Evolutionary conservation across 345 rosid species (phyloP), one percentile per base, ranked within the genome.

Genomic region (Salix suchowensis): DNA sequence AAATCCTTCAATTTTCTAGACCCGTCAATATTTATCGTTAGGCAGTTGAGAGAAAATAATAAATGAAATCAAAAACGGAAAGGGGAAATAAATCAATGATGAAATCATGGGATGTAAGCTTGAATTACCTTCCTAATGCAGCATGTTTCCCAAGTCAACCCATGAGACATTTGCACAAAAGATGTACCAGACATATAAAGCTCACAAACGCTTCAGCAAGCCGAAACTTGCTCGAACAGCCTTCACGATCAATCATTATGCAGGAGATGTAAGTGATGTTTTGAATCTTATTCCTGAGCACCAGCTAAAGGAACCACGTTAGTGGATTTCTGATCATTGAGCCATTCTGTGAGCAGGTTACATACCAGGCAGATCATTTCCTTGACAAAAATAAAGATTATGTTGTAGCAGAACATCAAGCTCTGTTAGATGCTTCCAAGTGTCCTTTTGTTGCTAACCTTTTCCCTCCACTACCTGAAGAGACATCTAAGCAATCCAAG

Each of bases 61-160:
- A 68, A 39, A 69, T 15, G 36, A 19, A 28, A 37, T 46, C 10
- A 19, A 46, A 9, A 19, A 26, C 37, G 7, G 4, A 6, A 60
- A 18, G 26, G 52, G 7, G 7, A 28, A 78, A 65, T 37, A 16
- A 44, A 11, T 60, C 2, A 21, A 9, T 76, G 40, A 23, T 66
- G 69, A 71, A 67, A 44, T 39, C 42, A 68, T 39, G 23, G 60
- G 32, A 69, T 60, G 37, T 34, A 55, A 60, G 65, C 61, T 13
- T 36, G 23, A 74, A 39, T 19, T 19, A 7, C 13, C 9, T 28
- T 66, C 68, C 23, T 26, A 55, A 28, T 86, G 90, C 88, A 91
- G 96, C 78, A 91, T 89, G 96, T 91, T 91, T 76, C 96, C 96
- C 66, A 91, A 87, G 83, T 91, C 96, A 39, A 91, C 96, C 61